Percentiles rank a stretch among this genome's conserved stretches.
These are phyloP conservation scores for Pleurotus eryngii DNA, from an alignment of 768 basidiomycete species.

Conservation along the genomic window DNA sequence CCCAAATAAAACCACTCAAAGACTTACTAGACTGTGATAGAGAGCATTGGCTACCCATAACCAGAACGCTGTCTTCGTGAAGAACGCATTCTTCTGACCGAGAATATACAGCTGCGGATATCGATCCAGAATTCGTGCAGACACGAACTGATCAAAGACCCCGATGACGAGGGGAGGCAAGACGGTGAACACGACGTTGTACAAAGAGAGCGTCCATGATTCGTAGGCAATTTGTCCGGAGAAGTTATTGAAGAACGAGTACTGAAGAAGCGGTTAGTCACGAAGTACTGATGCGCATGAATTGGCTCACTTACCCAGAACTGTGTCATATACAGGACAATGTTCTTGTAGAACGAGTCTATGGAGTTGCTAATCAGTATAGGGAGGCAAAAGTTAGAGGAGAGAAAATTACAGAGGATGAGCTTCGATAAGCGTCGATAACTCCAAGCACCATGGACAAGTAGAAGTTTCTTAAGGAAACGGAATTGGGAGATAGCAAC, in stretches of 20 bases:
- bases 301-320: constrained; percentile 77
- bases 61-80: constrained; percentile 90
- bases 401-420: constrained; percentile 74
- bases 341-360: constrained; percentile 99
- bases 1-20: background rate
- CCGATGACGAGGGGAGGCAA: constrained; percentile 97
- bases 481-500: constrained; percentile 98
- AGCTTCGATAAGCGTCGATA: constrained; percentile 93
- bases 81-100: constrained; percentile 93
- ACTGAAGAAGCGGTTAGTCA: constrained; percentile 44
- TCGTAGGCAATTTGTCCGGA: constrained; percentile 98
- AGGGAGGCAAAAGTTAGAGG: background rate
- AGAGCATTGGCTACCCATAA: constrained; percentile 86
- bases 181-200: constrained; percentile 95
- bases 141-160: constrained; percentile 97
- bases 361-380: constrained; percentile 9
- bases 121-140: constrained; percentile 91
- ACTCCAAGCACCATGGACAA: constrained; percentile 99
- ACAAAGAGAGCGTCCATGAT: constrained; percentile 97
- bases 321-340: constrained; percentile 95
- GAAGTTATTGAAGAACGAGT: constrained; percentile 98
- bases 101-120: constrained; percentile 96
- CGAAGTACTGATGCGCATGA: background rate
- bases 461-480: constrained; percentile 87
- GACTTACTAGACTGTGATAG: constrained; percentile 81